phyloP scores from a whole-genome alignment of 441 rosid genomes.

The Gossypium trilobum region DNA sequence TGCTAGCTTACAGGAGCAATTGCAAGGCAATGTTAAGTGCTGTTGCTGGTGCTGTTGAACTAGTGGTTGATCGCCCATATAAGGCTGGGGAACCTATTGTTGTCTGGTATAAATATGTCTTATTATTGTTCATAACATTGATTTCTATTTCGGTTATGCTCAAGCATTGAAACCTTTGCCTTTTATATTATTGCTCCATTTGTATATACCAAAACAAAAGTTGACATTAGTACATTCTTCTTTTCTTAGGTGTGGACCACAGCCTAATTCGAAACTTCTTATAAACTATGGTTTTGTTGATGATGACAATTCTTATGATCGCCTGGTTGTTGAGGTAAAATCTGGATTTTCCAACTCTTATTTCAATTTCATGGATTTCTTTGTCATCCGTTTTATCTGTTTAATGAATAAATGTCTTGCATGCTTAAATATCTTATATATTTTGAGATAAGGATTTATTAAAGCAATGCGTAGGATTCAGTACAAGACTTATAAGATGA shows the following conservation, averaged over 20 bases:
- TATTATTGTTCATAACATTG: conserved; percentile 14
- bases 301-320: conserved; percentile 78
- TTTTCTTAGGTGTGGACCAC: conserved; percentile 85
- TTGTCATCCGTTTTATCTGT: conserved; percentile 7
- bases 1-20: conserved; percentile 80
- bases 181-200: conserved; percentile 8
- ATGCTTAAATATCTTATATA: background rate
- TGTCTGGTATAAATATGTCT: conserved; percentile 51
- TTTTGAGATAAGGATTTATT: background rate
- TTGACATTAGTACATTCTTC: conserved; percentile 5
- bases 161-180: conserved; percentile 17
- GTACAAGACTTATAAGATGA: background rate
- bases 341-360: conserved; percentile 10
- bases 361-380: conserved; percentile 8
- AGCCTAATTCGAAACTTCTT: conserved; percentile 85
- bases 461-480: background rate
- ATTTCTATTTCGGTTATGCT: conserved; percentile 14
- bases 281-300: conserved; percentile 91
- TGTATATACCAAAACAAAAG: conserved; percentile 1
- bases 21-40: conserved; percentile 88
- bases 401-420: background rate
- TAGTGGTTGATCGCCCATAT: conserved; percentile 72
- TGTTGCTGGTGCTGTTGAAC: conserved; percentile 68
- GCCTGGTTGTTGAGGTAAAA: conserved; percentile 60
- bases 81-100: conserved; percentile 80